These are phyloP conservation scores for Neonectria coccinea DNA, from an alignment of 2,329 filamentous ascomycete species.

Conservation along the genomic window DNA sequence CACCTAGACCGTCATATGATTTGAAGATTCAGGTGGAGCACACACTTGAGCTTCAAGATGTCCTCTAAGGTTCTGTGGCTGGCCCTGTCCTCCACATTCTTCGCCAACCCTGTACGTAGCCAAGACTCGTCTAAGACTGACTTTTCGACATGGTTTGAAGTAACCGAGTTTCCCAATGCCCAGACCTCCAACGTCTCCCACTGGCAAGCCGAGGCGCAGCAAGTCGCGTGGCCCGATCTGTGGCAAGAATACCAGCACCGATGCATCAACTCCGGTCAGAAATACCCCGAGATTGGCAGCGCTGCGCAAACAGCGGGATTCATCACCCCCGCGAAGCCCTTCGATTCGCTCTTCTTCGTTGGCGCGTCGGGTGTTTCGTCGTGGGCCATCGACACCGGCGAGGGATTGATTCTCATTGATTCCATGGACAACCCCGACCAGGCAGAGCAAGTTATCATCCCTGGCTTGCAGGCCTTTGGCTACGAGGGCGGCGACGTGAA, in stretches of 20 bases:
- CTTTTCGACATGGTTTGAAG: constrained; percentile 29
- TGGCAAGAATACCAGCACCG: constrained; percentile 35
- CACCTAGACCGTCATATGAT: not conserved
- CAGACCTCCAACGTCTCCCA: constrained; percentile 31
- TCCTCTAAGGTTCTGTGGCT: not conserved
- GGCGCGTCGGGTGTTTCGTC: constrained; percentile 39
- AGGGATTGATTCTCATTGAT: constrained; percentile 43
- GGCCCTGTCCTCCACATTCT: not conserved
- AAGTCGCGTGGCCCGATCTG: constrained; percentile 26
- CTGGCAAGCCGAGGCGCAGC: constrained; percentile 29
- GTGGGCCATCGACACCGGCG: constrained; percentile 46
- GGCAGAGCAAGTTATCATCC: constrained; percentile 33
- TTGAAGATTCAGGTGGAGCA: not conserved
- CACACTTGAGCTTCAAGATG: not conserved
- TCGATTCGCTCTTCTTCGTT: constrained; percentile 42
- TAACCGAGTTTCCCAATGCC: constrained; percentile 31
- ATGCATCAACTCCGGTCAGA: constrained; percentile 29
- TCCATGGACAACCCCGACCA: constrained; percentile 37
- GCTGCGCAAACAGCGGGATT: constrained; percentile 33
- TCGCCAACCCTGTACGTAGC: not conserved
- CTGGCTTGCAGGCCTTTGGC: constrained; percentile 36
- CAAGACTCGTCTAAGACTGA: constrained; percentile 2
- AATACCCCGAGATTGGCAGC: constrained; percentile 32
- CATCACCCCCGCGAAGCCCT: constrained; percentile 33
- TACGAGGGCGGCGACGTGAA: constrained; percentile 45